Conservation (phyloP, 306 rosid genomes). For the Quercus ilex region DNA sequence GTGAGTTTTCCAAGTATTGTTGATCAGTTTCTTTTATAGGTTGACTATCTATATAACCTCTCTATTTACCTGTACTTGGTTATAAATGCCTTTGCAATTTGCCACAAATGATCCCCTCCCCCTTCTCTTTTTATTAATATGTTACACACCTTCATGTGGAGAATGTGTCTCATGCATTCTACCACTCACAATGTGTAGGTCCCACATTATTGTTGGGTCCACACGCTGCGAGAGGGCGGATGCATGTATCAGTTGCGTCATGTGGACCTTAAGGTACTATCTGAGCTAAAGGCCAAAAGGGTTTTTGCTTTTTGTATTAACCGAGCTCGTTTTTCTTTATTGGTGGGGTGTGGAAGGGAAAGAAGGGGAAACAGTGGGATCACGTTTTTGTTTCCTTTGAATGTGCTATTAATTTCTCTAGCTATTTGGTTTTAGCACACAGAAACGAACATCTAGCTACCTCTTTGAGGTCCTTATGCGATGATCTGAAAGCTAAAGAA, state of each 20-base stretch:
- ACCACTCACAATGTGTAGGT: too few species aligned
- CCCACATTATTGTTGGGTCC: too few species aligned
- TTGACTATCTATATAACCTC: not conserved
- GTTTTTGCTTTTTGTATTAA: not conserved
- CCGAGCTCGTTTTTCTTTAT: not conserved
- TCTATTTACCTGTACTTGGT: not conserved
- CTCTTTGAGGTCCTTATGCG: slow-evolving; percentile 55
- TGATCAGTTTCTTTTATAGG: not conserved
- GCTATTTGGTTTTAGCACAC: slow-evolving; percentile 63
- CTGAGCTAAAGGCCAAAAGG: too few species aligned
- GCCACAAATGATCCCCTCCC: not conserved
- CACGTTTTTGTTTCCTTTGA: not conserved
- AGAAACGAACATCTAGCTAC: slow-evolving; percentile 72
- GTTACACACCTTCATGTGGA: too few species aligned
- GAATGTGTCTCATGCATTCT: too few species aligned
- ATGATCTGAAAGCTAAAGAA: slow-evolving; percentile 70
- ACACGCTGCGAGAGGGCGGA: too few species aligned
- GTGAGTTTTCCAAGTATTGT: slow-evolving; percentile 37
- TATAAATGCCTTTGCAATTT: not conserved
- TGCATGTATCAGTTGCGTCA: too few species aligned
- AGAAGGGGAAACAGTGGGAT: not conserved
- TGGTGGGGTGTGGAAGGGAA: not conserved
- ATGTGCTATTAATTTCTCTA: not conserved
- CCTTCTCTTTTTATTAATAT: too few species aligned
- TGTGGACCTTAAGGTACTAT: too few species aligned